Evolutionary conservation across 176 grass and related monocot species (phyloP).

Genomic region (Eragrostis curvula): DNA sequence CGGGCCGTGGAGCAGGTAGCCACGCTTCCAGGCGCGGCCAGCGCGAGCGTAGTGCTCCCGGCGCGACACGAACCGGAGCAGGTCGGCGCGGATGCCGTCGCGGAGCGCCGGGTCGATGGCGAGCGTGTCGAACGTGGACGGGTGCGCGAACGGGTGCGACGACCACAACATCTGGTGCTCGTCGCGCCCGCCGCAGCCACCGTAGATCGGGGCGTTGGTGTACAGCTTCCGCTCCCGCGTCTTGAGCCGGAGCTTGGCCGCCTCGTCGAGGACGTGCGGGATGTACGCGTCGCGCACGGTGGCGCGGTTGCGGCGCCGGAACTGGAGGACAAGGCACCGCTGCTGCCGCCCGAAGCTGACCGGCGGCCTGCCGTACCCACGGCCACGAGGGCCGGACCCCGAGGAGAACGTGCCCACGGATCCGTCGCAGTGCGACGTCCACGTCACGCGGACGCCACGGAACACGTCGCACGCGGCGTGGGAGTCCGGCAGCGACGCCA

Average conservation of each 20-base stretch:
- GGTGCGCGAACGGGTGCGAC: conserved; percentile 59
- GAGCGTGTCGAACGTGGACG: conserved; percentile 68
- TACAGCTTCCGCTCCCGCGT: conserved; percentile 58
- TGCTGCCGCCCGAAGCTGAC: conserved; percentile 16
- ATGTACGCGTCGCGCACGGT: conserved; percentile 55
- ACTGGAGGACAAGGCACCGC: conserved; percentile 54
- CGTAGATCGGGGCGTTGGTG: conserved; percentile 38
- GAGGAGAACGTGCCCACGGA: not conserved
- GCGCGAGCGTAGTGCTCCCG: conserved; percentile 68
- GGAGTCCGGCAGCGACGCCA: conserved; percentile 60
- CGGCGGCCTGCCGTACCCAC: not conserved
- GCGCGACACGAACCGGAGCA: conserved; percentile 47
- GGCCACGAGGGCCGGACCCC: not conserved
- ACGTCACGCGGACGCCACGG: conserved; percentile 51
- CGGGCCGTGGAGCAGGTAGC: conserved; percentile 81
- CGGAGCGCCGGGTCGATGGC: conserved; percentile 57
- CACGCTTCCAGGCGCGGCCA: conserved; percentile 80
- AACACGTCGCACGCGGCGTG: conserved; percentile 65
- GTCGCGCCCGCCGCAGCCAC: conserved; percentile 4
- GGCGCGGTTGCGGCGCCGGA: conserved; percentile 49
- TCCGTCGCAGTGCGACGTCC: conserved; percentile 40
- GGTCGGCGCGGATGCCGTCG: conserved; percentile 64
- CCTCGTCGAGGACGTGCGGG: conserved; percentile 54
- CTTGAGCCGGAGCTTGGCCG: conserved; percentile 45
- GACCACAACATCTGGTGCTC: conserved; percentile 49